A percentile compares a stretch with the other conserved stretches of the same genome.
Conservation (phyloP, 257 asterid species). For the Fraxinus excelsior region DNA sequence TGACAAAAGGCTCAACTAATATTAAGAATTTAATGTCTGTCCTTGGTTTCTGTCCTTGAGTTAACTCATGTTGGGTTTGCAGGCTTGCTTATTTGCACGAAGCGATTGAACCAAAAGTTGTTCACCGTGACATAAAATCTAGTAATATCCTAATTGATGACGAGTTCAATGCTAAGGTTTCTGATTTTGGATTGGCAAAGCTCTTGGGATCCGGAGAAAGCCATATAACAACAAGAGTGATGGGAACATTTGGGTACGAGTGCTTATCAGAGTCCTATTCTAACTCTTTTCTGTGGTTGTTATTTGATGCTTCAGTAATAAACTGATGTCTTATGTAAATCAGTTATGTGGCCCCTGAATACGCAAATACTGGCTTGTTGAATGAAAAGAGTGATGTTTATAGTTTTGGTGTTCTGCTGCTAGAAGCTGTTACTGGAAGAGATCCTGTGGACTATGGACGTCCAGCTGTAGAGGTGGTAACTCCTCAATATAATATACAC, state of each 20-base stretch:
- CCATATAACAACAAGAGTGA: constrained; percentile 93
- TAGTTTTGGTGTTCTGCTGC: constrained; percentile 90
- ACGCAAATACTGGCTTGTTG: constrained; percentile 89
- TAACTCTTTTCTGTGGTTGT: not conserved
- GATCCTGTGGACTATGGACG: constrained; percentile 97
- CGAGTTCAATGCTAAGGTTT: constrained; percentile 84
- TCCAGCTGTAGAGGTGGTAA: constrained; percentile 75
- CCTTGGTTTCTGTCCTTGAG: not conserved
- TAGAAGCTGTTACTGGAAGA: constrained; percentile 91
- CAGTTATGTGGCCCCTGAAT: constrained; percentile 98
- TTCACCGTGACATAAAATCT: constrained; percentile 96
- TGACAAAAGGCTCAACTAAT: not conserved
- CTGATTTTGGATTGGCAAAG: constrained; percentile 98
- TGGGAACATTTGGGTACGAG: constrained; percentile 96
- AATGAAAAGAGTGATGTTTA: constrained; percentile 92
- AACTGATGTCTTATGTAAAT: constrained; percentile 9
- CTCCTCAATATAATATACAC: not conserved
- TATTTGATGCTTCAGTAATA: constrained; percentile 5
- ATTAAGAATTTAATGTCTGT: not conserved
- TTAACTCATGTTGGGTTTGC: constrained; percentile 26
- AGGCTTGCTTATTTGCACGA: constrained; percentile 97
- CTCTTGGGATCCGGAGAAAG: constrained; percentile 93
- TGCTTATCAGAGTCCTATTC: constrained; percentile 9
- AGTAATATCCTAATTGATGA: constrained; percentile 88
- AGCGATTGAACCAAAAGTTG: constrained; percentile 94